Evolutionary conservation across 1,284 basidiomycete species (phyloP), one percentile per base, ranked within the genome.

Genomic region (Apiotrichum brassicae): DNA sequence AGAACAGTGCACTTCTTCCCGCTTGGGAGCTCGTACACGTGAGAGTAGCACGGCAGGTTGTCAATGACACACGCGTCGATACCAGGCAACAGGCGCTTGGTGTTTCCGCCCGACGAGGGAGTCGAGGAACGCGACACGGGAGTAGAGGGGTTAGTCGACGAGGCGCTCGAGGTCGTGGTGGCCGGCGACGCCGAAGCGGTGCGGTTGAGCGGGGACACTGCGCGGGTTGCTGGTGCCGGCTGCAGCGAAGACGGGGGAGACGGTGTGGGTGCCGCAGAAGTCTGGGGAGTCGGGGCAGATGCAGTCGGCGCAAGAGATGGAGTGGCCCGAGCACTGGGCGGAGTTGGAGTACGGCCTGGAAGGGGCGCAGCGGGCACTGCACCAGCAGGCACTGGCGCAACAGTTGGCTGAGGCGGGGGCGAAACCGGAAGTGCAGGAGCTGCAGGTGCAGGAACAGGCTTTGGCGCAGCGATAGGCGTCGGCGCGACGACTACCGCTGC

Each of bases 21-120:
- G 34, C 46, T 49, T 13, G 46, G 43, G 11, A 55, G 51, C 41
- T 61, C 63, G 39, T 55, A 62, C 8, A 63, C 34, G 51, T 66
- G 63, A 28, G 61, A 57, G 54, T 71, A 71, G 12, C 68, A 65
- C 1, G 69, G 69, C 3, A 71, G 67, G 38, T 68, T 64, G 47
- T 70, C 66, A 6, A 71, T 59, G 9, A 71, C 67, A 54, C 64
- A 64, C 6, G 66, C 66, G 33, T 64, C 61, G 4, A 71, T 61
- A 9, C 65, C 67, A 8, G 63, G 60, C 20, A 68, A 64, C 4
- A 71, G 56, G 6, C 57, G 57, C 49, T 68, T 65, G 23, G 61
- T 65, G 13, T 59, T 54, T 16, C 44, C 47, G 22, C 49, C 43
- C 1, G 33, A 35, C 0, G 52, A 36, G 3, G 53, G 49, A 9